Evolutionary conservation across 2,329 filamentous ascomycete genomes (phyloP).

Genomic region (Pleurostoma richardsiae): DNA sequence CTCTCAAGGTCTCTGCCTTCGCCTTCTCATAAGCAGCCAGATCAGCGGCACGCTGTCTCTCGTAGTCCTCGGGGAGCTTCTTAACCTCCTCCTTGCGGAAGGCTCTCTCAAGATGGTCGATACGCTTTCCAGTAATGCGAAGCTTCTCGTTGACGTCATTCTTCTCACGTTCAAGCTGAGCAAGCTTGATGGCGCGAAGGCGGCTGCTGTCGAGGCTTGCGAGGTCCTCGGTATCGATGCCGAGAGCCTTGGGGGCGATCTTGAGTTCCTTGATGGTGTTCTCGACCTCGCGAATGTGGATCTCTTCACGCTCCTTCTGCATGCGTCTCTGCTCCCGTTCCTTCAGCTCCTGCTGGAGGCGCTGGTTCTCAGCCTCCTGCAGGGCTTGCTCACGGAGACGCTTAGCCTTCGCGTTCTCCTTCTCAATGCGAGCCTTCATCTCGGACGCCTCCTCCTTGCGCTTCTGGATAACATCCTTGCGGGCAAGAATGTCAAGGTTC

Average conservation of each 20-base stretch:
- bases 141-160: constrained; percentile 90
- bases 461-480: constrained; percentile 90
- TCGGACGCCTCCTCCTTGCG: constrained; percentile 95
- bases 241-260: constrained; percentile 70
- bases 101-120: constrained; percentile 94
- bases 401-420: constrained; percentile 87
- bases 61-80: constrained; percentile 83
- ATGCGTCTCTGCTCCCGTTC: constrained; percentile 84
- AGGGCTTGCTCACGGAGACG: constrained; percentile 80
- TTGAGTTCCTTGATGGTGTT: constrained; percentile 90
- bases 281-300: constrained; percentile 90
- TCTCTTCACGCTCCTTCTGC: constrained; percentile 81
- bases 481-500: constrained; percentile 76
- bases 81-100: constrained; percentile 94
- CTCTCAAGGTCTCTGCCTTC: constrained; percentile 72
- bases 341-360: constrained; percentile 86
- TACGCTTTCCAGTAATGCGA: constrained; percentile 86
- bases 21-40: constrained; percentile 72
- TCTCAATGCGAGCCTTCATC: constrained; percentile 80
- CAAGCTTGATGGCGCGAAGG: constrained; percentile 90
- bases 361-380: constrained; percentile 83
- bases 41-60: constrained; percentile 74
- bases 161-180: constrained; percentile 96
- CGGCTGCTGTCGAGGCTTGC: constrained; percentile 84
- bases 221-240: constrained; percentile 75